These are phyloP conservation scores for Diutina mesorugosa DNA, from an alignment of 1,139 yeast species.

Conservation along the genomic window DNA sequence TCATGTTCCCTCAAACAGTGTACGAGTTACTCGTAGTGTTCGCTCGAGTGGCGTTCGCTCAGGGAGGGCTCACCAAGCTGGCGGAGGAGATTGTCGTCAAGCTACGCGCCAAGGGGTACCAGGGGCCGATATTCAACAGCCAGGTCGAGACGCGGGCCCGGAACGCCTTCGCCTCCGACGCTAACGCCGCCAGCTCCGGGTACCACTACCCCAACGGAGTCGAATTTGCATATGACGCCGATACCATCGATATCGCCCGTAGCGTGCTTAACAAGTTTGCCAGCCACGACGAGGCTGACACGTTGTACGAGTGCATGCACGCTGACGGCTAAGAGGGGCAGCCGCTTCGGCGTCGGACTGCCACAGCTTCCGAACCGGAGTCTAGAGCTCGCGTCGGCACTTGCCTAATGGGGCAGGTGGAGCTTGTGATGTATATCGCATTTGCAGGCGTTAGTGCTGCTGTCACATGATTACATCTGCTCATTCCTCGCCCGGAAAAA, in stretches of 20 bases:
- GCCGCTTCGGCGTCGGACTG: background rate
- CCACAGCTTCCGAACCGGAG: background rate
- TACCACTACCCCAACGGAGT: background rate
- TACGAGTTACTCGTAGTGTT: slow-evolving; percentile 39
- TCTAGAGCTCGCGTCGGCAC: background rate
- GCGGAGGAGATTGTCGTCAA: slow-evolving; percentile 20
- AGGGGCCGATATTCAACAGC: slow-evolving; percentile 23
- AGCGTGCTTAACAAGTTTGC: slow-evolving; percentile 58
- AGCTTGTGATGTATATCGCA: background rate
- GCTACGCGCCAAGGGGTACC: slow-evolving; percentile 13
- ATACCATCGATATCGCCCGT: slow-evolving; percentile 56
- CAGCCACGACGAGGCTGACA: slow-evolving; percentile 73
- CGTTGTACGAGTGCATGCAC: slow-evolving; percentile 54
- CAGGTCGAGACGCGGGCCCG: slow-evolving; percentile 30
- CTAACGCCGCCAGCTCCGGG: background rate
- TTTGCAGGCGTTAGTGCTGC: background rate
- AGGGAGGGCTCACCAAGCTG: slow-evolving; percentile 23
- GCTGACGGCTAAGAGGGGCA: background rate
- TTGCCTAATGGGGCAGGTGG: background rate
- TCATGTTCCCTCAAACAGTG: slow-evolving; percentile 28
- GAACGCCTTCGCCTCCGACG: slow-evolving; percentile 7
- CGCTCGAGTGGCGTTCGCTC: slow-evolving; percentile 45
- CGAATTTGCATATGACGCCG: slow-evolving; percentile 31
- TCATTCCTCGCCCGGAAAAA: background rate
- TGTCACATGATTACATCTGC: background rate